Base-by-base conservation (phyloP, 164 flowering plant species). In the Tetrastigma voinierianum region DNA sequence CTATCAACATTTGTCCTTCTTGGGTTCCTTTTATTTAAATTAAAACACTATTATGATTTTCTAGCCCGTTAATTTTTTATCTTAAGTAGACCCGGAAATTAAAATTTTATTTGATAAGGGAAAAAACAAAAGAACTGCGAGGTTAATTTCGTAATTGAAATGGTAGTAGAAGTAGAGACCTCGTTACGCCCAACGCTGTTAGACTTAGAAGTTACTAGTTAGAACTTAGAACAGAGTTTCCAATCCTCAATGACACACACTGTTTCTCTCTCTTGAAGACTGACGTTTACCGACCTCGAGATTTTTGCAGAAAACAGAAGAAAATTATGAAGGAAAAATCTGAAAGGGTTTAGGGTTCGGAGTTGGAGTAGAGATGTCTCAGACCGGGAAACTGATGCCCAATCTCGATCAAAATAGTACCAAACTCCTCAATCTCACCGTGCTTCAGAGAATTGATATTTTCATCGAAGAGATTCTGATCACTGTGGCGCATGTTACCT, bases 401-500 rank as follows among this genome's bases (percentile, higher is more conserved):
- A n/a, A 93, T 82, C 82, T 93, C 18, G 95, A 94, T 74, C 89
- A 86, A 59, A 74, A 86, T 57, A 82, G 89, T 84, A 92, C 97
- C 19, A 92, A 88, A 58, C 20, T 81, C 67, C 86, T 95, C n/a
- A 95, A 95, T 72, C 86, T 95, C 17, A 95, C 96, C 1, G 97
- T 95, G 15, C 94, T 95, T 17, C 97, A 87, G 78, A 64, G 98
- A 67, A 79, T 90, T 17, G 98, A 95, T 77, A 88, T 92, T 7
- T 87, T 67, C 71, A 84, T 95, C 51, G 92, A 89, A 70, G 96
- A 92, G 64, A 95, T 95, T 74, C 78, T 95, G 53, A 79, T 90
- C 77, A 95, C 97, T 1, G 97, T 93, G 9, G 91, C 96, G 18
- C 97, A 95, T 61, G 99, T 95, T 62, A 83, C 97, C 46, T 84